Base-by-base conservation (phyloP, 2,329 filamentous ascomycete species). In the Pseudogymnoascus sp. region DNA sequence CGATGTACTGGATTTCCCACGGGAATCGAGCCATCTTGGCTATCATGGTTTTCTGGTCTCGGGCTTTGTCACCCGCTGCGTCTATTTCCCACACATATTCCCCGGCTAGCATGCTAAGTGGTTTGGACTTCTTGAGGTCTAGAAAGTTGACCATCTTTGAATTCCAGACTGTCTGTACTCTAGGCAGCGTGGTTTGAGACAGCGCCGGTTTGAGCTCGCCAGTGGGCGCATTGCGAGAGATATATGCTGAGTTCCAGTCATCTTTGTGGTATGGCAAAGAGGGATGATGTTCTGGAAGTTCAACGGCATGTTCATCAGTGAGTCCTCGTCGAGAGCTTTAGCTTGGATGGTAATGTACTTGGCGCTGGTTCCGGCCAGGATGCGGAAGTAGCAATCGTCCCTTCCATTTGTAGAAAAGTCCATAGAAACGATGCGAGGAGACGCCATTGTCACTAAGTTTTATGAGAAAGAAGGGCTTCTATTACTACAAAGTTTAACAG, bases 1-100 rank as follows among this genome's bases (percentile, higher is more conserved):
- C 63, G 39, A 67, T 61, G 13, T 62, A 62, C 9, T 59, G 59
- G 28, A 66, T 62, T 26, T 65, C 60, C 65, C 65, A 67, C 30
- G 62, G 59, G 56, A 67, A 67, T 55, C 63, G 59, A n/a, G 65
- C 65, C 28, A 66, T 64, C 61, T 66, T 66, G 2, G 19, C 18
- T 41, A 41, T 41, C 19, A 41, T 41, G 5, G 38, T 23, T 21
- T 41, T 13, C 10, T 41, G 19, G 5, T 23, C 10, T 2, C 18
- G 10, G 12, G 12, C 8, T 41, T 23, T 19, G 12, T 8, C 5
- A 3, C 6, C 38, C 18, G 38, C 2, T 13, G 38, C 3, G 3
- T 2, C 38, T 41, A 23, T 18, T 15, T 23, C 23, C 38, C 38
- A 41, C 18, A 6, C 18, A 13, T 12, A 41, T 21, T 41, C 19